phyloP scores from a whole-genome alignment of 1,139 yeast genomes.

The Candida tetrigidarum region DNA sequence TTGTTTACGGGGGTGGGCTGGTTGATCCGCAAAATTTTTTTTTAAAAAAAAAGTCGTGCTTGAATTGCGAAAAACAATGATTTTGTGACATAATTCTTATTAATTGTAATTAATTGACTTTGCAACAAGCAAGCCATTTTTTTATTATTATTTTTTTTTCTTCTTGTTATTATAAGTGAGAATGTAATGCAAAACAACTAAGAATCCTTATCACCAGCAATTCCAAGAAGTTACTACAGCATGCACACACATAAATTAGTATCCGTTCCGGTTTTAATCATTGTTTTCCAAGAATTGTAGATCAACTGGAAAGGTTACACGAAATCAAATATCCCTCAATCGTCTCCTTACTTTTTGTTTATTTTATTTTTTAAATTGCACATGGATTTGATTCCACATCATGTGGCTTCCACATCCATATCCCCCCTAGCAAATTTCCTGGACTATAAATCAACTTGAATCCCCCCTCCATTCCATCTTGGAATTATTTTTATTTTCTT shows the following conservation, averaged over 20 bases:
- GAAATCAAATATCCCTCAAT: too few relatives aligned
- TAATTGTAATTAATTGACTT: neutral
- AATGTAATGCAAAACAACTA: neutral
- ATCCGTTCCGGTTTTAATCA: too few relatives aligned
- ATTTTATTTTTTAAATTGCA: neutral
- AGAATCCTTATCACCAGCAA: neutral
- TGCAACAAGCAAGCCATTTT: slow-evolving; percentile 12
- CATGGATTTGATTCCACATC: neutral
- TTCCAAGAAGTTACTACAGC: neutral
- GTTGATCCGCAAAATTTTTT: neutral
- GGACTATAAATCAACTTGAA: neutral
- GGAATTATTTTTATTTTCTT: neutral
- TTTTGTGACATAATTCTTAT: slow-evolving; percentile 2
- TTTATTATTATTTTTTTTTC: neutral
- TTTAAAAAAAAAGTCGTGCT: too few relatives aligned
- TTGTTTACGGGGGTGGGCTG: slow-evolving; percentile 5
- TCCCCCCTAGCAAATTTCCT: neutral
- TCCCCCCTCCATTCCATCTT: neutral
- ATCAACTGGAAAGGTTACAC: neutral
- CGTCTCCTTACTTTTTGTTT: neutral
- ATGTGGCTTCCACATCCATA: too few relatives aligned
- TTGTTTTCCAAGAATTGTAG: neutral
- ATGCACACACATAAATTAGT: neutral
- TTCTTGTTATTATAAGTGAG: neutral
- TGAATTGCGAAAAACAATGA: neutral